Evolutionary conservation across 441 rosid genomes (phyloP), one percentile per base, ranked within the genome.

Genomic region (Adansonia rubrostipa): DNA sequence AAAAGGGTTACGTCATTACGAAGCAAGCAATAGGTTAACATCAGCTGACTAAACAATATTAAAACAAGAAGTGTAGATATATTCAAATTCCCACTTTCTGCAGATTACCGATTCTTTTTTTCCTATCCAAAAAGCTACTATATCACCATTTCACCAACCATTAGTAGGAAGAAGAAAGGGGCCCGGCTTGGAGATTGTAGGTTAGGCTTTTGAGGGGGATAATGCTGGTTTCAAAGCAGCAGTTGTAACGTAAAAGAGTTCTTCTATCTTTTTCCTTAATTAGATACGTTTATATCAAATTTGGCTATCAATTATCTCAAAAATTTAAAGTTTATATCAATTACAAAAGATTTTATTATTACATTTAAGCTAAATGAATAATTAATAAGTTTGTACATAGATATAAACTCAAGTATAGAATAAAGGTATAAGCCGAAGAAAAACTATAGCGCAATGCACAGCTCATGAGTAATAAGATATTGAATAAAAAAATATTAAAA

Each of bases 21-120:
- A 79, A 61, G 79, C 40, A 70, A 64, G 67, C 66, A 2, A 7
- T n/a, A 75, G 58, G 80, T 10, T 13, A 5, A n/a, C 72, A 68
- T 63, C 36, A 57, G 74, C 57, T 69, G 73, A 69, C 19, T 58
- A 69, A 69, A 69, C 13, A 22, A 20, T 20, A 20, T 19, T 20
- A 48, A 20, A 71, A 51, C 1, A 33, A 33, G 47, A 33, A 24
- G 28, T 24, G 48, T n/a, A 71, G 48, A 71, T n/a, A 50, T 22
- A 15, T 62, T 53, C 15, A 71, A 71, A 36, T 36, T 53, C 68
- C 40, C 66, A 58, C 57, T 74, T 58, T 60, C 44, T 61, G 77
- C 54, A 74, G 77, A 45, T 74, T 61, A 61, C 69, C 77, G 14
- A 24, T 36, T 17, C 6, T 36, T 45, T 45, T 9, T 45, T 44